Percentiles rank a stretch among this genome's conserved stretches.
phyloP scores from a whole-genome alignment of 306 rosid genomes.

The Castanopsis chinensis region DNA sequence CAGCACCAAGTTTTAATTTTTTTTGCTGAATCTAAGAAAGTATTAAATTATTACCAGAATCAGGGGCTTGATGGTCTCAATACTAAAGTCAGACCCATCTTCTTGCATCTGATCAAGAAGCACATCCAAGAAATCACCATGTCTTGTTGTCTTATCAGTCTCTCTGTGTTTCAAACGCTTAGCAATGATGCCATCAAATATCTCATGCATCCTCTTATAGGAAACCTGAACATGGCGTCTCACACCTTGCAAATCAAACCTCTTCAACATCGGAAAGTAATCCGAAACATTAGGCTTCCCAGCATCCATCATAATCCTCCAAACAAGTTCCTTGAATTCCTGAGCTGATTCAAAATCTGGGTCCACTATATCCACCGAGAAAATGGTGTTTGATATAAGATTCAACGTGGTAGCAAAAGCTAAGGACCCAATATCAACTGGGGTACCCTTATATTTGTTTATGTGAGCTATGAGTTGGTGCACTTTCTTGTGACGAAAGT shows the following conservation, averaged over 20 bases:
- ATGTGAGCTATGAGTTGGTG: conserved; percentile 37
- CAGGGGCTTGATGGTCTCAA: conserved; percentile 45
- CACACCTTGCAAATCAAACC: conserved; percentile 50
- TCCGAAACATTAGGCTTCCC: conserved; percentile 53
- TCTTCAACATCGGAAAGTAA: conserved; percentile 46
- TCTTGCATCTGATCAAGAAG: conserved; percentile 44
- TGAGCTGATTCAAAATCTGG: conserved; percentile 39
- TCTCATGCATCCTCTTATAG: conserved; percentile 45
- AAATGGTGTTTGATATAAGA: conserved; percentile 50
- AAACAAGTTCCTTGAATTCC: conserved; percentile 54
- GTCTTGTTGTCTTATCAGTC: neutral
- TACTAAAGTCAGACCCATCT: conserved; percentile 24
- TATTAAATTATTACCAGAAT: conserved; percentile 36
- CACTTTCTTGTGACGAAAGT: conserved; percentile 46
- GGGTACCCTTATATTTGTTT: neutral
- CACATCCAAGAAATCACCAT: conserved; percentile 54
- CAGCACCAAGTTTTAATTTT: too few species aligned
- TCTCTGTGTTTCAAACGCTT: conserved; percentile 30
- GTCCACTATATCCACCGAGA: conserved; percentile 56
- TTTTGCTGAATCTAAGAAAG: too few species aligned
- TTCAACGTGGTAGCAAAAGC: conserved; percentile 54
- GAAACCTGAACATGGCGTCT: conserved; percentile 42
- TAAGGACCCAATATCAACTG: conserved; percentile 34
- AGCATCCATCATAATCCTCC: conserved; percentile 68
- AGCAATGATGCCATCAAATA: conserved; percentile 38